Base-by-base conservation (phyloP, 2,329 filamentous ascomycete genomes). In the Colletotrichum noveboracense region DNA sequence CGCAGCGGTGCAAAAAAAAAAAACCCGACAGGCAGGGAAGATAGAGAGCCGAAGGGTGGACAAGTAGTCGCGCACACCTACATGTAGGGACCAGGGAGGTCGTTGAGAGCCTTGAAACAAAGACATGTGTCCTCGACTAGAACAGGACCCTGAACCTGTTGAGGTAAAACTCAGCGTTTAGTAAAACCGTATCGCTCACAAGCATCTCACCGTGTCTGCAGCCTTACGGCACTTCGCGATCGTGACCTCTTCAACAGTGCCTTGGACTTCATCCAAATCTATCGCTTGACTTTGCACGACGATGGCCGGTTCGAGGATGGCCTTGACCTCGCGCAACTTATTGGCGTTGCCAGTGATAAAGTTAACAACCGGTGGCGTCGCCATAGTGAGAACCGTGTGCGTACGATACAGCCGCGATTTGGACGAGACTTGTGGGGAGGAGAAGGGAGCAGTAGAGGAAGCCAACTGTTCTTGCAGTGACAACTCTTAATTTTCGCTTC, bases 321-420 rank as follows among this genome's bases (percentile, higher is more conserved):
- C 93, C 84, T 94, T 93, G 79, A 98, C 96, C 87, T 99, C 97
- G 73, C 90, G 88, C 71, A 99, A 90, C 88, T 99, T 99, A 88
- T 98, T 97, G 82, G 93, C 92, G 86, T 99, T 99, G 85, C 96
- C 94, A 3, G 96, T 98, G 83, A 99, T 98, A 88, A 99, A 99
- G 86, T 97, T 96, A 78, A 99, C 85, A 7, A 84, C 81, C 6
- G 83, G 82, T 16, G 81, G 77, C 38, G 86, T 84, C 65, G 86
- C 83, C 87, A 90, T 90, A 68, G 76, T 80, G 52, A 18, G 28
- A 5, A 43, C 16, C 55, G 30, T 24, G 3, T 16, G 21, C 24
- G 36, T 30, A 26, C 13, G 36, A 58, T 16, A 12, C 21, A 30
- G 24, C 26, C 16, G 55, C 16, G 55, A 21, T 58, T 26, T 58